A percentile compares a stretch with the other conserved stretches of the same genome.
Conservation (phyloP, 257 asterid genomes). For the Nicotiana benthamiana region DNA sequence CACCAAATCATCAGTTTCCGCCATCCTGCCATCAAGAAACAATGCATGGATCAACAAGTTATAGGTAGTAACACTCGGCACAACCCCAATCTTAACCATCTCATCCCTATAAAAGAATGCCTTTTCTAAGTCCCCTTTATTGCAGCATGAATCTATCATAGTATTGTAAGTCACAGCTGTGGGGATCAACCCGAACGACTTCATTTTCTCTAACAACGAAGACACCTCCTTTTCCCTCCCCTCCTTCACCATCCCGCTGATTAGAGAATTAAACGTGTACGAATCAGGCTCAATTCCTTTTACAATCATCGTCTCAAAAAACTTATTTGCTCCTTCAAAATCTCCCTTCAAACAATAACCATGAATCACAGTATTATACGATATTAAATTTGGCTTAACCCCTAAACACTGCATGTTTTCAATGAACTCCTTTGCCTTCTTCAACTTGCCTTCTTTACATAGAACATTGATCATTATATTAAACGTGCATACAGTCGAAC, state of each 20-base stretch:
- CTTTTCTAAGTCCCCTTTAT: constrained; percentile 36
- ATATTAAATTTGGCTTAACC: constrained; percentile 39
- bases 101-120: constrained; percentile 38
- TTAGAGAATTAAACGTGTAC: constrained; percentile 37
- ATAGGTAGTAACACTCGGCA: constrained; percentile 43
- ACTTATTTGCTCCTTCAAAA: constrained; percentile 26
- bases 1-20: constrained; percentile 30
- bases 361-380: constrained; percentile 39
- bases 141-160: constrained; percentile 44
- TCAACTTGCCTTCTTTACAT: constrained; percentile 47
- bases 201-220: constrained; percentile 36
- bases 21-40: constrained; percentile 27
- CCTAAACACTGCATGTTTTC: constrained; percentile 37
- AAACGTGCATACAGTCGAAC: constrained; percentile 31
- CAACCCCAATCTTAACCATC: constrained; percentile 41
- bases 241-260: constrained; percentile 31
- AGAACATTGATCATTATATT: constrained; percentile 45
- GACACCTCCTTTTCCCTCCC: constrained; percentile 37
- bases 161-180: constrained; percentile 40
- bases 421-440: constrained; percentile 35
- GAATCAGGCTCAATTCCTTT: constrained; percentile 36
- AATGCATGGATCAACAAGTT: constrained; percentile 39
- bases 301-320: constrained; percentile 28
- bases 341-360: constrained; percentile 34
- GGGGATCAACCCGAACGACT: constrained; percentile 32